Conservation (phyloP, 169 alveolate species). For the Plasmodium malariae region DNA sequence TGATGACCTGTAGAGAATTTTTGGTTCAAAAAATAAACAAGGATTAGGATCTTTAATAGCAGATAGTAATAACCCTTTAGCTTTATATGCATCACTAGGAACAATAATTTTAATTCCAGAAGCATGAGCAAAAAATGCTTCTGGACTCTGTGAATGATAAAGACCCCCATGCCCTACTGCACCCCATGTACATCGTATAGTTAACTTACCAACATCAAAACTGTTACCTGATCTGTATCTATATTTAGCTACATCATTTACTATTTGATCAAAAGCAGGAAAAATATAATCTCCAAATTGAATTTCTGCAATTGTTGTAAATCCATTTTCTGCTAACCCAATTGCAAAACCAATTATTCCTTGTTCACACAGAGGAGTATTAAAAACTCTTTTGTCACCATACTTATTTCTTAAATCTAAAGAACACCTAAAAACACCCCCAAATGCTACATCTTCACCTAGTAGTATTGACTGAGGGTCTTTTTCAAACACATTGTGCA, state of each 20-base stretch:
- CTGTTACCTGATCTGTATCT: constrained; percentile 95
- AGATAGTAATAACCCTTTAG: constrained; percentile 93
- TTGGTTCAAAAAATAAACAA: constrained; percentile 98
- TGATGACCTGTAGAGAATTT: constrained; percentile 95
- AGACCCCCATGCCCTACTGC: constrained; percentile 99
- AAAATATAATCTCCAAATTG: constrained; percentile 98
- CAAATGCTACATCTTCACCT: constrained; percentile 99
- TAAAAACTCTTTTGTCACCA: constrained; percentile 95
- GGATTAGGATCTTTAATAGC: constrained; percentile 94
- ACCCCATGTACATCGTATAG: constrained; percentile 96
- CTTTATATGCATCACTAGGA: constrained; percentile 97
- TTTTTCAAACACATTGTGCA: constrained; percentile 93
- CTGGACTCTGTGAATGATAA: constrained; percentile 97
- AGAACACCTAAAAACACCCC: constrained; percentile 98
- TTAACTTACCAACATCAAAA: constrained; percentile 94
- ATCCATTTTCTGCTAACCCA: constrained; percentile 95
- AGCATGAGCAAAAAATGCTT: constrained; percentile 97
- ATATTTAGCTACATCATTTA: constrained; percentile 97
- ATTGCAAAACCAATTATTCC: constrained; percentile 98
- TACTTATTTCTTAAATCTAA: constrained; percentile 94
- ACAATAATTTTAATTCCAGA: constrained; percentile 95
- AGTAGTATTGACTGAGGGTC: constrained; percentile 92
- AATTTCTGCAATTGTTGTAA: constrained; percentile 97
- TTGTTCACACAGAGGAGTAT: constrained; percentile 97
- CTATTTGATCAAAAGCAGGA: constrained; percentile 98